phyloP scores from a whole-genome alignment of 2,329 filamentous ascomycete genomes.

The Penicillium thymicola region DNA sequence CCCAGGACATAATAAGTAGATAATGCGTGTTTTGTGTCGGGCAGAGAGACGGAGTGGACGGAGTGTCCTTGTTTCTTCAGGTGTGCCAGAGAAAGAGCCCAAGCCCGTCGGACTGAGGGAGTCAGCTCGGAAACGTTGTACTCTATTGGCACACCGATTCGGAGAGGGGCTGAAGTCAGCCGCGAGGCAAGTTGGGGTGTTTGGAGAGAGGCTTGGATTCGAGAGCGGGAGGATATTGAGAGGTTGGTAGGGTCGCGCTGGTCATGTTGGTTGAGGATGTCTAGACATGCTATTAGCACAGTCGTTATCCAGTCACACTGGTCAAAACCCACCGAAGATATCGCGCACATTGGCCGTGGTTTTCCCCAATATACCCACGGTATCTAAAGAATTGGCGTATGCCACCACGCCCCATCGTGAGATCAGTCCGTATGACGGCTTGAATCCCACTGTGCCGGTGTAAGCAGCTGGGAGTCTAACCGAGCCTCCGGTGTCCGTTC shows the following conservation, averaged over 20 bases:
- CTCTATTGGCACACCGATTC: conserved; percentile 63
- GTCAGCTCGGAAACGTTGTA: conserved; percentile 86
- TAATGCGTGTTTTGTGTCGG: conserved; percentile 78
- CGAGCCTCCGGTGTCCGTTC: conserved; percentile 90
- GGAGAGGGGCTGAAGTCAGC: conserved; percentile 33
- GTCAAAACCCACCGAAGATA: conserved; percentile 46
- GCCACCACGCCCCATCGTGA: conserved; percentile 83
- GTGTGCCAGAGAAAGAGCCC: conserved; percentile 59
- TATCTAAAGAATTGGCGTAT: conserved; percentile 91
- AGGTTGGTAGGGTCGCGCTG: conserved; percentile 72
- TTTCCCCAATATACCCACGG: conserved; percentile 71
- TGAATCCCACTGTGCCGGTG: conserved; percentile 78
- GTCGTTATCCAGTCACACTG: background rate
- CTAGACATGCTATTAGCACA: conserved; percentile 30
- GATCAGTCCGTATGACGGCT: conserved; percentile 85
- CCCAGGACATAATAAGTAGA: conserved; percentile 95
- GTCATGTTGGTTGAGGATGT: conserved; percentile 60
- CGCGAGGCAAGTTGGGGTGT: conserved; percentile 22
- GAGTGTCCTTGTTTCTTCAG: conserved; percentile 66
- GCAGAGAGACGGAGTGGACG: conserved; percentile 74
- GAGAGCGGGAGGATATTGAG: conserved; percentile 52
- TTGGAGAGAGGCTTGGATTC: conserved; percentile 46
- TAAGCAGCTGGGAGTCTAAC: conserved; percentile 86
- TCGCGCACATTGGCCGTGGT: conserved; percentile 52
- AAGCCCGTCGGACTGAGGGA: conserved; percentile 64